Base-by-base conservation (phyloP, 768 basidiomycete genomes). In the Termitomyces titanicus region DNA sequence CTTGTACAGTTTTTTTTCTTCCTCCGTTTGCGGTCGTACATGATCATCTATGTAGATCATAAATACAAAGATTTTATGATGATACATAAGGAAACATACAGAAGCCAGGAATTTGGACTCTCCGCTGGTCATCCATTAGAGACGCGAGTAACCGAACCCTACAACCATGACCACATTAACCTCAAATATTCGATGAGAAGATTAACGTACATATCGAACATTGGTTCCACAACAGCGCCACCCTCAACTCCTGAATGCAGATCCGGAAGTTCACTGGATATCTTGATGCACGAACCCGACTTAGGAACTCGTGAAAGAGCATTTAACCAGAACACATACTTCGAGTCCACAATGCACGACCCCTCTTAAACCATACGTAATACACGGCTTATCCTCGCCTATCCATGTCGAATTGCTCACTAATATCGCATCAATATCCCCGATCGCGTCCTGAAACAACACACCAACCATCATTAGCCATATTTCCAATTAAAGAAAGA, bases 341-440 rank as follows among this genome's bases (percentile, higher is more conserved):
- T 88, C 82, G 7, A 97, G 71, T 33, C 83, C 81, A 49, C 91
- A 93, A 65, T 95, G 94, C 1, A 98, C 84, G 3, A 99, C 96
- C 0, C 97, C 97, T 44, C 97, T 82, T 53, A 98, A 74, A 3
- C 97, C 97, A 67, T 96, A 97, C 0, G 95, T 97, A 49, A 98
- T 87, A 64, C 95, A 98, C 0, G 97, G 95, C 6, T 84, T 82
- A 59, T 89, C 84, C 62, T 97, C 92, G 12, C 88, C 88, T 60
- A 98, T 93, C 95, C 96, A 99, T 10, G 92, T 95, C 20, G 95
- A 98, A 66, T 99, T 98, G 61, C 91, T 92, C 57, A 94, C 87
- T 17, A 98, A 73, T 54, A 98, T 93, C 1, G 89, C 89, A 71
- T 98, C 93, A 43, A 98, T 83, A 37, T 84, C 71, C 1, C 96